Conservation (phyloP, 768 basidiomycete species). For the Auricularia sp. region DNA sequence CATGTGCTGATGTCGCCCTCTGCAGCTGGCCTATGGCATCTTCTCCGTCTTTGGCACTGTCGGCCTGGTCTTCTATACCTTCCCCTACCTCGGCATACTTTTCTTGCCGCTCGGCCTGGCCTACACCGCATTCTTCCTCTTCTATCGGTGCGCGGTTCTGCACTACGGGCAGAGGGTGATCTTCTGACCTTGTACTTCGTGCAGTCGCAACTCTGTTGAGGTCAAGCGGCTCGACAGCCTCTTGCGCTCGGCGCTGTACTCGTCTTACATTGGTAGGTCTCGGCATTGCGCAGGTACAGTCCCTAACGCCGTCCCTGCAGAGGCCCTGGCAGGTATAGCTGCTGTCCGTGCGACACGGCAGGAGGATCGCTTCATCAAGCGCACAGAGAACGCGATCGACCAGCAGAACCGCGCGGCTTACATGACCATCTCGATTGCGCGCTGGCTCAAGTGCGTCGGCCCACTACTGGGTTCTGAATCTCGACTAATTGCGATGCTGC, state of each 20-base stretch:
- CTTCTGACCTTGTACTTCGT: not conserved
- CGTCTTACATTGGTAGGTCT: conserved; percentile 42
- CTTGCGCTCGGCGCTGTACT: conserved; percentile 48
- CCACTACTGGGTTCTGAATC: not conserved
- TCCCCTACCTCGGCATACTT: conserved; percentile 56
- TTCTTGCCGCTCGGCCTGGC: conserved; percentile 44
- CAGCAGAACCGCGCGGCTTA: conserved; percentile 54
- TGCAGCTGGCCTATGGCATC: conserved; percentile 17
- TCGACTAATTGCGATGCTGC: too few species aligned
- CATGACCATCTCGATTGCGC: conserved; percentile 55
- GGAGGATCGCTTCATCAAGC: conserved; percentile 38
- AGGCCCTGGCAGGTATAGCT: conserved; percentile 52
- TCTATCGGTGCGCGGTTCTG: conserved; percentile 32
- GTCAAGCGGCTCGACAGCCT: conserved; percentile 59
- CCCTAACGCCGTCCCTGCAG: conserved; percentile 20
- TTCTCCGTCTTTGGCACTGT: conserved; percentile 43
- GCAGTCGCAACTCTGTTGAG: conserved; percentile 44
- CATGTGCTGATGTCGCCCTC: too few species aligned
- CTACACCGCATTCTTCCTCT: conserved; percentile 44
- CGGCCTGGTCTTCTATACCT: conserved; percentile 55
- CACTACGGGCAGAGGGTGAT: not conserved
- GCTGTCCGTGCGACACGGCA: conserved; percentile 52
- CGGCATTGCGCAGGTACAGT: not conserved
- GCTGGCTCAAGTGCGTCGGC: conserved; percentile 16
- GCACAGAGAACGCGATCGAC: conserved; percentile 46